Conservation (phyloP, 2,329 filamentous ascomycete species). For the Zarea fungicola region DNA sequence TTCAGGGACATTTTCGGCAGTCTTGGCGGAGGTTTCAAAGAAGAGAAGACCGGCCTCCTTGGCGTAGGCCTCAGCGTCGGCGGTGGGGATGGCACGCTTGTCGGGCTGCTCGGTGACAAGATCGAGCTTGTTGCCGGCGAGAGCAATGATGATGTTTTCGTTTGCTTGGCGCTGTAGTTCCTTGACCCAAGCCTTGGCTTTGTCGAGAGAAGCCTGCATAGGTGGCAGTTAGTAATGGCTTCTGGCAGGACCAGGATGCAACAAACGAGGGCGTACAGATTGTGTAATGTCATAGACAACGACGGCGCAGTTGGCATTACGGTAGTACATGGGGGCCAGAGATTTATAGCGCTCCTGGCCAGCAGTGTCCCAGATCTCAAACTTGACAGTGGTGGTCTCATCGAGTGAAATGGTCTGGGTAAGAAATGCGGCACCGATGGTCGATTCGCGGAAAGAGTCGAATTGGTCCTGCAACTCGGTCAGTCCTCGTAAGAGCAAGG, state of each 20-base stretch:
- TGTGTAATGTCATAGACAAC: conserved; percentile 99
- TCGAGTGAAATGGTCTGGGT: conserved; percentile 98
- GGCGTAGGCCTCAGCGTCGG: conserved; percentile 92
- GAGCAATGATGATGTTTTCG: conserved; percentile 98
- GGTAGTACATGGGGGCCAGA: conserved; percentile 97
- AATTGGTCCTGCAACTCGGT: conserved; percentile 76
- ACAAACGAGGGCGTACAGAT: conserved; percentile 61
- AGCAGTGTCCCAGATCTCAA: conserved; percentile 99
- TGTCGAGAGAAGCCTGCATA: conserved; percentile 83
- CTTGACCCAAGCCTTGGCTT: conserved; percentile 99
- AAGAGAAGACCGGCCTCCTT: conserved; percentile 90
- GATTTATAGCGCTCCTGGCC: conserved; percentile 99
- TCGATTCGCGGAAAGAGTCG: conserved; percentile 93
- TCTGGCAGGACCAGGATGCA: background rate
- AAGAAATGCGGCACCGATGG: conserved; percentile 96
- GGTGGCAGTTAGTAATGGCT: conserved; percentile 16
- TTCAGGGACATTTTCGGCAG: conserved; percentile 90
- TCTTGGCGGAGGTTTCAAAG: conserved; percentile 98
- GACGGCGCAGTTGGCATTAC: conserved; percentile 98
- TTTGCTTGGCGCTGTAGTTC: conserved; percentile 98
- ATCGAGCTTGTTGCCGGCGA: conserved; percentile 97
- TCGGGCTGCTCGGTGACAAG: conserved; percentile 90
- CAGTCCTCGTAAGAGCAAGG: conserved; percentile 13
- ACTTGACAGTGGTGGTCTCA: conserved; percentile 97
- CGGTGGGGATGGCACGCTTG: conserved; percentile 84